A percentile compares a stretch with the other conserved stretches of the same genome.
Conservation (phyloP, 192 early-diverging fungal species). For the Endogone sp. region DNA sequence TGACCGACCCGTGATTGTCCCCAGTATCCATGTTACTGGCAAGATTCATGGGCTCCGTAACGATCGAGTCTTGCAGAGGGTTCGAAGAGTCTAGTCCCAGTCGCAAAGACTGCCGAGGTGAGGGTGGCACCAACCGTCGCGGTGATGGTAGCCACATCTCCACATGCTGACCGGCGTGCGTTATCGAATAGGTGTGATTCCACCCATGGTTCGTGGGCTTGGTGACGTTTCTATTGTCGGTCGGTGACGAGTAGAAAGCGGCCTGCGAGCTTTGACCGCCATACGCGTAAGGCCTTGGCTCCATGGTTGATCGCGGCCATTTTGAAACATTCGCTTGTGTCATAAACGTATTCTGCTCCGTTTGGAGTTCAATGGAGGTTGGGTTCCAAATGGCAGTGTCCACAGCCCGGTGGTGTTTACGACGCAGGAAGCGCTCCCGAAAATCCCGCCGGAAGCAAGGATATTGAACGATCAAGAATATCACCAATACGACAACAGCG, state of each 20-base stretch:
- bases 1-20: too few species aligned
- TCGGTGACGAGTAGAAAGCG: not conserved
- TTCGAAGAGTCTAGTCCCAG: too few species aligned
- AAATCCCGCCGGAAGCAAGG: slow-evolving; percentile 1
- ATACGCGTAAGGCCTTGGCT: not conserved
- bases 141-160: slow-evolving; percentile 5
- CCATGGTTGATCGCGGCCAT: not conserved
- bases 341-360: slow-evolving; percentile 27
- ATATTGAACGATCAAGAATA: slow-evolving; percentile 9
- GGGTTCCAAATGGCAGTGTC: not conserved
- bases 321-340: not conserved
- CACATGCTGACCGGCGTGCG: slow-evolving; percentile 4
- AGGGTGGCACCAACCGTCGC: slow-evolving; percentile 5
- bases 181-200: slow-evolving; percentile 21
- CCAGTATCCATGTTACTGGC: too few species aligned
- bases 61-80: too few species aligned
- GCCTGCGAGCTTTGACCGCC: not conserved
- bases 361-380: slow-evolving; percentile 7
- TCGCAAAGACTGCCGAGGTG: too few species aligned
- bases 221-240: not conserved
- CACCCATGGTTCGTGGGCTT: slow-evolving; percentile 20
- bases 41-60: too few species aligned
- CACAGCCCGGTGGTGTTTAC: not conserved
- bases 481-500: not conserved
- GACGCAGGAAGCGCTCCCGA: slow-evolving; percentile 1